Conservation (phyloP, 306 rosid genomes). For the Corylus americana region DNA sequence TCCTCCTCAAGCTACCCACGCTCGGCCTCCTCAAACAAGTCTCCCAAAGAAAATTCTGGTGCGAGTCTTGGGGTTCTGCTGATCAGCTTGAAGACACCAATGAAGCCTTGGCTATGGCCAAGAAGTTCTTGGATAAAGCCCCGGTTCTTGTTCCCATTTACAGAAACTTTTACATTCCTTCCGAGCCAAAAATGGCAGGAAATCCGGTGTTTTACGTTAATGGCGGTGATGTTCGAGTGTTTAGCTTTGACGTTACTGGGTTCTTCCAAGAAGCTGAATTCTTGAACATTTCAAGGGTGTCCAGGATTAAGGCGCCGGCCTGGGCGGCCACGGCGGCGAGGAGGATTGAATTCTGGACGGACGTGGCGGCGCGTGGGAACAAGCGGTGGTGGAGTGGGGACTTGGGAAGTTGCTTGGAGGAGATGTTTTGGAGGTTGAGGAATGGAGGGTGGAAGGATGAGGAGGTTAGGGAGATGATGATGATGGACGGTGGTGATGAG, state of each 20-base stretch:
- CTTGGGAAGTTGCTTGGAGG: constrained; percentile 51
- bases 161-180: constrained; percentile 58
- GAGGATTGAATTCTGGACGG: constrained; percentile 65
- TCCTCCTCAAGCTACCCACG: constrained; percentile 60
- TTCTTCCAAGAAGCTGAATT: constrained; percentile 55
- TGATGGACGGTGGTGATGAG: constrained; percentile 38
- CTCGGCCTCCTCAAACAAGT: constrained; percentile 51
- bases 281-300: constrained; percentile 5
- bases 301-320: constrained; percentile 39
- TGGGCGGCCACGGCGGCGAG: constrained; percentile 72
- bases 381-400: constrained; percentile 42
- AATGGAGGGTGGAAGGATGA: constrained; percentile 90
- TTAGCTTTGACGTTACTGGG: constrained; percentile 58
- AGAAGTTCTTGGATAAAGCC: constrained; percentile 30
- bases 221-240: constrained; percentile 39
- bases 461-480: constrained; percentile 80
- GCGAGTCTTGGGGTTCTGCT: constrained; percentile 59
- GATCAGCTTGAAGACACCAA: constrained; percentile 25
- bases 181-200: constrained; percentile 52
- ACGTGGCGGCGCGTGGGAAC: constrained; percentile 38
- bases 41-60: constrained; percentile 53
- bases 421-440: constrained; percentile 52
- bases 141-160: constrained; percentile 68
- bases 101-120: constrained; percentile 27
- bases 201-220: constrained; percentile 66